A percentile compares a stretch with the other conserved stretches of the same genome.
Conservation (phyloP, 345 rosid species). For the Xanthoceras sorbifolium region DNA sequence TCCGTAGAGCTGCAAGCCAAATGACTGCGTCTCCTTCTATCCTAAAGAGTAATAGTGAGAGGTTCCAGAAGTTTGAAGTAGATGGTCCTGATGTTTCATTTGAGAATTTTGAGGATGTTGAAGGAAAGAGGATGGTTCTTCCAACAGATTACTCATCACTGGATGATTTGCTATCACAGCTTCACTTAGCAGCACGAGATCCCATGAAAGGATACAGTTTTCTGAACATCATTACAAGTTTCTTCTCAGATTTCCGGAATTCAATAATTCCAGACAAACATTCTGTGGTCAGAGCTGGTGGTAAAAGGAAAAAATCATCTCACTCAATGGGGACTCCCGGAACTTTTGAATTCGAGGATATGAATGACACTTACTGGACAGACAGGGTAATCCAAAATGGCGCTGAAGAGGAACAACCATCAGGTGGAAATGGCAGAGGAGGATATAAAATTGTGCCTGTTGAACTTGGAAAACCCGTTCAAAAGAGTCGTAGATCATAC, state of each 20-base stretch:
- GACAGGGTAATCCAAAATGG: slow-evolving; percentile 86
- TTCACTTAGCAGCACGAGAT: slow-evolving; percentile 60
- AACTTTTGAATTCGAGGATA: slow-evolving; percentile 92
- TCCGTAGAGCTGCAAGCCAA: slow-evolving; percentile 90
- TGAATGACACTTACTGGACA: slow-evolving; percentile 94
- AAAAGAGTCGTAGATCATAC: slow-evolving; percentile 58
- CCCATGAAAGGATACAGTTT: slow-evolving; percentile 54
- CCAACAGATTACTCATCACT: slow-evolving; percentile 54
- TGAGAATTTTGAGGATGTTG: slow-evolving; percentile 41
- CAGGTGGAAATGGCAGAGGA: slow-evolving; percentile 39
- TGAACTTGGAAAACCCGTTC: slow-evolving; percentile 51
- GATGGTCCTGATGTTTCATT: slow-evolving; percentile 42
- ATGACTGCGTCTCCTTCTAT: slow-evolving; percentile 77
- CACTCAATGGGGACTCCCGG: slow-evolving; percentile 52
- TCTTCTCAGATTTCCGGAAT: slow-evolving; percentile 84
- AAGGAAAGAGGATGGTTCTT: slow-evolving; percentile 29
- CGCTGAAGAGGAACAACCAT: slow-evolving; percentile 67
- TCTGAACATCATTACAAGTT: slow-evolving; percentile 45
- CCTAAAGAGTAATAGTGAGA: slow-evolving; percentile 48
- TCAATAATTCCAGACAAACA: slow-evolving; percentile 46
- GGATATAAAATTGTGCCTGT: slow-evolving; percentile 57
- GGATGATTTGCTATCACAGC: slow-evolving; percentile 67
- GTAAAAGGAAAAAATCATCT: slow-evolving; percentile 53
- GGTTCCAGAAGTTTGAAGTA: slow-evolving; percentile 38
- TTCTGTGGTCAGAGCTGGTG: slow-evolving; percentile 37